Conservation (phyloP, 345 rosid genomes). For the Salix exigua region DNA sequence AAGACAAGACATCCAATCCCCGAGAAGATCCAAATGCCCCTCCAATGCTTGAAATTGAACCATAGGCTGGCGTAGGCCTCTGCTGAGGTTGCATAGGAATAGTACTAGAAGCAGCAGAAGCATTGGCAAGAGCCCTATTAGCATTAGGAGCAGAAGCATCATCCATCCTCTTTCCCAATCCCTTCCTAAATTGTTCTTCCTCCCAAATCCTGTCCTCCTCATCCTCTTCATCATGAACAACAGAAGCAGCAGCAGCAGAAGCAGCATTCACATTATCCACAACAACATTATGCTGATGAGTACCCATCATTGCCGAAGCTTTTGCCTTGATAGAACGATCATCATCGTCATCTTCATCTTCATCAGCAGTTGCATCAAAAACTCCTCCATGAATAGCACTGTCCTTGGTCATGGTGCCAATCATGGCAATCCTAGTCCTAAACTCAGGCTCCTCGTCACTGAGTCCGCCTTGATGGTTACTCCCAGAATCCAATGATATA, state of each 20-base stretch:
- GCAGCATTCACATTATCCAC: too few species aligned
- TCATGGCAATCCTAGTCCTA: slow-evolving; percentile 49
- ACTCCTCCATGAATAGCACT: slow-evolving; percentile 50
- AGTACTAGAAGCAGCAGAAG: slow-evolving; percentile 19
- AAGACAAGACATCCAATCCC: slow-evolving; percentile 49
- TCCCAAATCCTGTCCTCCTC: slow-evolving; percentile 90
- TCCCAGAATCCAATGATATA: slow-evolving; percentile 63
- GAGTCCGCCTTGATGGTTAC: slow-evolving; percentile 49
- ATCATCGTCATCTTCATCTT: slow-evolving; percentile 9
- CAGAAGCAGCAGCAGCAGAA: not conserved
- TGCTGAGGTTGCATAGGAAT: not conserved
- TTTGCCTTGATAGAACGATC: slow-evolving; percentile 8
- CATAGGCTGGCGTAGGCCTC: slow-evolving; percentile 19
- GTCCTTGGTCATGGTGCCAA: slow-evolving; percentile 44
- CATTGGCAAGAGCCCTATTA: slow-evolving; percentile 27
- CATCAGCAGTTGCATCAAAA: slow-evolving; percentile 50
- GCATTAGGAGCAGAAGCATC: slow-evolving; percentile 32
- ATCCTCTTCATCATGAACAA: slow-evolving; percentile 49
- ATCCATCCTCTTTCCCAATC: slow-evolving; percentile 79
- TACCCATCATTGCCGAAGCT: too few species aligned
- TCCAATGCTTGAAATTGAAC: slow-evolving; percentile 46
- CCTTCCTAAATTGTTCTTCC: slow-evolving; percentile 89
- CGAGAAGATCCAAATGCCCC: slow-evolving; percentile 46
- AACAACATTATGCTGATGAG: not conserved
- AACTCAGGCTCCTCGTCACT: slow-evolving; percentile 85